Evolutionary conservation across 148 eudicot genomes (phyloP).

Genomic region (Oxyria digyna): DNA sequence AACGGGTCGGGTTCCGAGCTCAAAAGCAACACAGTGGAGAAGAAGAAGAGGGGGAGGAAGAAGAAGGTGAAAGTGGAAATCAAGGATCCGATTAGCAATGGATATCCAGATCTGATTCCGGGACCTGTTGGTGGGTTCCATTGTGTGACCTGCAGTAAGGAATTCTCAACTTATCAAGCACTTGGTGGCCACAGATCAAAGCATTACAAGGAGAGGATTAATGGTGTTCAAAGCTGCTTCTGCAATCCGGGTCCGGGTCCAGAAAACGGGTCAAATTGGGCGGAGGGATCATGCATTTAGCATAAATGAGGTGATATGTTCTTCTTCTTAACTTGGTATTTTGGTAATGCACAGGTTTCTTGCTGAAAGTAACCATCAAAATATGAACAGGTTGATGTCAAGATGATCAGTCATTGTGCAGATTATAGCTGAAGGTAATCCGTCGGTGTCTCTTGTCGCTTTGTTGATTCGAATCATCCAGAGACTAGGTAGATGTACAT

Average conservation of each 20-base stretch:
- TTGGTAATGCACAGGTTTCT: background rate
- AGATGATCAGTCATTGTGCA: background rate
- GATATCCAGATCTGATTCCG: background rate
- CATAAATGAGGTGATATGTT: background rate
- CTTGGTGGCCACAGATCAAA: slow-evolving; percentile 34
- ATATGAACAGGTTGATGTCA: background rate
- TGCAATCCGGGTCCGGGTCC: slow-evolving; percentile 3
- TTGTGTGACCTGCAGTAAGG: slow-evolving; percentile 20
- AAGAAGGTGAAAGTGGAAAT: background rate
- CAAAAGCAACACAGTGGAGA: background rate
- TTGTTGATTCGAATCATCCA: background rate
- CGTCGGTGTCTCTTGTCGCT: background rate
- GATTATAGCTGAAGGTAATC: background rate
- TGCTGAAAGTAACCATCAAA: background rate
- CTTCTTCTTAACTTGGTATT: background rate
- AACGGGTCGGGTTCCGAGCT: slow-evolving; percentile 1
- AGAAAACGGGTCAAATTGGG: background rate
- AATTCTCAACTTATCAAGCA: slow-evolving; percentile 22
- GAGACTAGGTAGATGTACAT: background rate
- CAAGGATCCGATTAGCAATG: background rate
- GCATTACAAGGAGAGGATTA: slow-evolving; percentile 19
- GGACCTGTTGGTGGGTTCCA: background rate
- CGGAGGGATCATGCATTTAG: background rate
- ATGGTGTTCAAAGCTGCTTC: background rate
- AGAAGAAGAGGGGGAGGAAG: slow-evolving; percentile 7